A percentile compares a stretch with the other conserved stretches of the same genome.
These are phyloP conservation scores for Quercus phellos DNA, from an alignment of 331 rosid species.

Conservation along the genomic window DNA sequence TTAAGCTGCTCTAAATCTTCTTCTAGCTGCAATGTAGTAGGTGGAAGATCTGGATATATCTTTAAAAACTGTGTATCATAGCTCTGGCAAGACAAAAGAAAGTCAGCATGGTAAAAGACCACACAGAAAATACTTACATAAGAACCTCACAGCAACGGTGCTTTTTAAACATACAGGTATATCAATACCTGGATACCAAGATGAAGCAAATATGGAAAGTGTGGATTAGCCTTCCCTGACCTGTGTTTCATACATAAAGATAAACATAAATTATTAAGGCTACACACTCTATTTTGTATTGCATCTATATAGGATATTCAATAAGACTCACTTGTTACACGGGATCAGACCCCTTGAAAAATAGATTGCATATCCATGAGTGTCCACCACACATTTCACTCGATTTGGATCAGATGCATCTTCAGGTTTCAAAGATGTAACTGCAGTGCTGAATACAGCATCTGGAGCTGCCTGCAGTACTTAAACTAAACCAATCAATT, in stretches of 20 bases:
- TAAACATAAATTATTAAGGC: constrained; percentile 11
- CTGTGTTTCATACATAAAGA: constrained; percentile 33
- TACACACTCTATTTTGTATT: neutral
- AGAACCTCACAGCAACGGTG: neutral
- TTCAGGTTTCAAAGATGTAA: constrained; percentile 76
- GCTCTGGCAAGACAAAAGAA: constrained; percentile 47
- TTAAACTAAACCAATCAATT: constrained; percentile 7
- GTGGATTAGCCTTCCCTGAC: constrained; percentile 70
- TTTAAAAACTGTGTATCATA: constrained; percentile 70
- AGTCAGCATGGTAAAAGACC: neutral
- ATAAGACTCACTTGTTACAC: constrained; percentile 63
- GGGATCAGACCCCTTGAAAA: constrained; percentile 93
- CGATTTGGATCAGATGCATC: constrained; percentile 82
- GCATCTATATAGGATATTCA: neutral
- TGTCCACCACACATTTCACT: constrained; percentile 81
- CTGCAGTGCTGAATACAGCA: constrained; percentile 98
- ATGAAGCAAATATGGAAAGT: constrained; percentile 69
- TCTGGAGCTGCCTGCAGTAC: constrained; percentile 73
- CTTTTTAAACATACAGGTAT: neutral
- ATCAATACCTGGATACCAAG: constrained; percentile 61
- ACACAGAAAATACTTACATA: neutral
- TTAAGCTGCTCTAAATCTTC: constrained; percentile 97
- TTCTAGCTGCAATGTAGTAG: constrained; percentile 88
- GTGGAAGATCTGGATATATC: constrained; percentile 64
- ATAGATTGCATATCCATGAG: constrained; percentile 77